These are phyloP conservation scores for Tritrichomonas musculus DNA, from an alignment of 208 protist genomes.

Conservation along the genomic window DNA sequence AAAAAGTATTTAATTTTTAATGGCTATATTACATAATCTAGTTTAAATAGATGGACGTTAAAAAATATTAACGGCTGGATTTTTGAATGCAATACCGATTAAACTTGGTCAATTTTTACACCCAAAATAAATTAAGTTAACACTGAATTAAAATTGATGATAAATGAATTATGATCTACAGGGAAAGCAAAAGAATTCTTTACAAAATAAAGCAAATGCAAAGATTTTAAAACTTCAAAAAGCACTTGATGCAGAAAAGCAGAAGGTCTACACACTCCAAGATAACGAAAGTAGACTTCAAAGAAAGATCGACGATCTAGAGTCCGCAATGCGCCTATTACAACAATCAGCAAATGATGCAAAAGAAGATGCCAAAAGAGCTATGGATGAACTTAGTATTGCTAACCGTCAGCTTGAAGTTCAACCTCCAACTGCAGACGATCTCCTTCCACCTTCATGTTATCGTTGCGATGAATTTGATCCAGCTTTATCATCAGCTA, in stretches of 20 bases:
- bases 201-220: background rate
- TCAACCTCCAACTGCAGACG: background rate
- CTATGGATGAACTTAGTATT: background rate
- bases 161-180: too few relatives aligned
- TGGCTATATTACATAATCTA: too few relatives aligned
- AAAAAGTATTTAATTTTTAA: too few relatives aligned
- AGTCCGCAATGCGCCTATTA: background rate
- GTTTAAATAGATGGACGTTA: too few relatives aligned
- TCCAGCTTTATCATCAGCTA: background rate
- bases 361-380: too few relatives aligned
- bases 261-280: background rate
- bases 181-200: background rate
- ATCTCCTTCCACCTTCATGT: background rate
- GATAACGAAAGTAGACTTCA: background rate
- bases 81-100: too few relatives aligned
- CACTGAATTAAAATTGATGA: too few relatives aligned
- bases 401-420: background rate
- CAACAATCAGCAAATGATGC: background rate
- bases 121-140: too few relatives aligned
- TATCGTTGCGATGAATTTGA: background rate
- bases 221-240: background rate
- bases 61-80: too few relatives aligned
- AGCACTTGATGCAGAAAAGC: background rate
- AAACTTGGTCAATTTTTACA: too few relatives aligned
- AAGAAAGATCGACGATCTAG: background rate